Conservation (phyloP, 2,329 filamentous ascomycete species). For the Aspergillus pseudotamarii region DNA sequence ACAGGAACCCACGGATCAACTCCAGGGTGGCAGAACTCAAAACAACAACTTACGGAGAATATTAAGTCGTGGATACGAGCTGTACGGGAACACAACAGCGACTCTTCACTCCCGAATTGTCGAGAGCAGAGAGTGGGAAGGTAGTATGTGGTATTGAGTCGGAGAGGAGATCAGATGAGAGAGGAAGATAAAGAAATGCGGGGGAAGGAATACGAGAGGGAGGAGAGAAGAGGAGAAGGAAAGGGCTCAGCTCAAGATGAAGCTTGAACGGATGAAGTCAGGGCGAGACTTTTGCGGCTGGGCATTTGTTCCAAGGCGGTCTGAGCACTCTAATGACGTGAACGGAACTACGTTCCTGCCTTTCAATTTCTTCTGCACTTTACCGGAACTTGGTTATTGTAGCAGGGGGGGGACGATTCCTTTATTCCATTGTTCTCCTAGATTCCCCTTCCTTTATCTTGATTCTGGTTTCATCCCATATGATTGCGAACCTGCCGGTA, state of each 20-base stretch:
- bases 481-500: background rate
- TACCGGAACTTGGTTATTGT: no score
- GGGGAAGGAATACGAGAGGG: background rate
- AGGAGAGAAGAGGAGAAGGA: slow-evolving; percentile 2
- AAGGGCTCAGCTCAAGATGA: slow-evolving; percentile 9
- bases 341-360: background rate
- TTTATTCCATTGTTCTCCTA: background rate
- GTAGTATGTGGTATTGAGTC: background rate
- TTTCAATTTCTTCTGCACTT: no score
- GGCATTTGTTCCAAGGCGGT: slow-evolving; percentile 4
- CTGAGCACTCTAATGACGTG: slow-evolving; percentile 4
- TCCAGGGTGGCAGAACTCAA: slow-evolving; percentile 10
- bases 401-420: background rate
- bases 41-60: slow-evolving; percentile 2
- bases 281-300: slow-evolving; percentile 1
- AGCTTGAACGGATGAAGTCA: slow-evolving; percentile 12
- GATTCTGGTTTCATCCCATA: background rate
- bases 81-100: background rate
- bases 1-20: background rate
- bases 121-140: background rate
- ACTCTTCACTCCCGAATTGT: background rate
- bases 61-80: background rate
- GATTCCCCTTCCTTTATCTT: background rate
- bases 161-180: slow-evolving; percentile 5
- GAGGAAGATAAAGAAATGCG: slow-evolving; percentile 2